These are phyloP conservation scores for Globisporangium takayamanum DNA, from an alignment of 352 stramenopile genomes.

Conservation along the genomic window DNA sequence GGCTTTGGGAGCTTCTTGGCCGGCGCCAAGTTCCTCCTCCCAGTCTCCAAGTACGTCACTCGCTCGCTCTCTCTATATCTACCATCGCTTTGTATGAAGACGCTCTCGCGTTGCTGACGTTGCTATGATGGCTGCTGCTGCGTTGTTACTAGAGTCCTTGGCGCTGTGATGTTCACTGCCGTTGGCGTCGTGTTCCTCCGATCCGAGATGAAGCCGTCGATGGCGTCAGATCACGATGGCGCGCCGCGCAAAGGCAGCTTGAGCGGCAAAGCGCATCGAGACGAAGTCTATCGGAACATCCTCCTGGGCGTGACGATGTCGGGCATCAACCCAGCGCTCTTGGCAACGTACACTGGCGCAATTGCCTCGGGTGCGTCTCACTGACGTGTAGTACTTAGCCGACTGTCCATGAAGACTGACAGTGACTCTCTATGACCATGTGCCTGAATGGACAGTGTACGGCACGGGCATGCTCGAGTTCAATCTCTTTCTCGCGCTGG, in stretches of 20 bases:
- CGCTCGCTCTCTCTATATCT: neutral
- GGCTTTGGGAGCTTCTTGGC: slow-evolving; percentile 86
- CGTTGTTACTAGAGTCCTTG: slow-evolving; percentile 45
- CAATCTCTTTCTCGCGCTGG: slow-evolving; percentile 71
- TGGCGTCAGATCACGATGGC: slow-evolving; percentile 49
- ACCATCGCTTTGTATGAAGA: neutral
- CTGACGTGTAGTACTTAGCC: neutral
- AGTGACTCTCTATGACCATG: neutral
- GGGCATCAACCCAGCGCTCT: slow-evolving; percentile 77
- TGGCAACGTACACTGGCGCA: slow-evolving; percentile 82
- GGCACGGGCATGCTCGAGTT: slow-evolving; percentile 84
- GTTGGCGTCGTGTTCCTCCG: slow-evolving; percentile 78
- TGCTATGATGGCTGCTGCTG: neutral
- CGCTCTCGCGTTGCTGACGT: neutral
- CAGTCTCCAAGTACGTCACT: slow-evolving; percentile 73
- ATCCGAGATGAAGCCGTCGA: slow-evolving; percentile 70
- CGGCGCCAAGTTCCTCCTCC: slow-evolving; percentile 74
- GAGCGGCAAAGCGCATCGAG: slow-evolving; percentile 26
- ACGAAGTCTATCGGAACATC: slow-evolving; percentile 75
- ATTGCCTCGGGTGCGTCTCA: slow-evolving; percentile 66
- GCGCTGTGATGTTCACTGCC: slow-evolving; percentile 80
- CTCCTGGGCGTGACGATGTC: slow-evolving; percentile 86
- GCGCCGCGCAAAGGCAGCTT: slow-evolving; percentile 40
- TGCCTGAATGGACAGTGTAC: slow-evolving; percentile 46
- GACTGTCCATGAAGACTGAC: neutral